These are phyloP conservation scores for Macaranga tanarius DNA, from an alignment of 441 rosid genomes.

Conservation along the genomic window DNA sequence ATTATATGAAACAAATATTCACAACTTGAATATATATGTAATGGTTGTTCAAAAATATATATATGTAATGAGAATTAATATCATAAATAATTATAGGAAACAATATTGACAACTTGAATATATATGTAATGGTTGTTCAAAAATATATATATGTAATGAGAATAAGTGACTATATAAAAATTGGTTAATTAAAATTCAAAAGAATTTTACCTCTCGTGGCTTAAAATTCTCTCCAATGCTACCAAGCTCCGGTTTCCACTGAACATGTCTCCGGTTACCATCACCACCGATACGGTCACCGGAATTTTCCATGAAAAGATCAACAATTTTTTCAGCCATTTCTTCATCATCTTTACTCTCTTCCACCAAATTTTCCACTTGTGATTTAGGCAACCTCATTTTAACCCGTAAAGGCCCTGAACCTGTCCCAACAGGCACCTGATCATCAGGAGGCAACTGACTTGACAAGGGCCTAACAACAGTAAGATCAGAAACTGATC, in stretches of 20 bases:
- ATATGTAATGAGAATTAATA: not conserved
- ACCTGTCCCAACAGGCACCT: not conserved
- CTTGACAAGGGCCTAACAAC: constrained; percentile 27
- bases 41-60: too few relatives aligned
- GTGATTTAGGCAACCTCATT: constrained; percentile 65
- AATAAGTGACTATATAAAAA: not conserved
- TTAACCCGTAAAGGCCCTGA: constrained; percentile 41
- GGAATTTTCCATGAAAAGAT: constrained; percentile 43
- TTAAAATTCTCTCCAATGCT: constrained; percentile 32
- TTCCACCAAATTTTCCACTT: constrained; percentile 54
- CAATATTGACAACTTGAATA: too few relatives aligned
- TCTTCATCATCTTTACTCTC: constrained; percentile 62
- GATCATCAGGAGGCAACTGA: constrained; percentile 11
- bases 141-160: not conserved
- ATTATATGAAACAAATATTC: too few relatives aligned
- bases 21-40: too few relatives aligned
- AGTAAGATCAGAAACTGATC: constrained; percentile 74
- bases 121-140: too few relatives aligned
- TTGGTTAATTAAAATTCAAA: not conserved
- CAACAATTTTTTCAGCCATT: constrained; percentile 63
- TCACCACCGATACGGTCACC: constrained; percentile 11
- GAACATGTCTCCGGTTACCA: constrained; percentile 7
- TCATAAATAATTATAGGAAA: too few relatives aligned
- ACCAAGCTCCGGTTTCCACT: constrained; percentile 34
- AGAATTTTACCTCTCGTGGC: constrained; percentile 46